Conservation (phyloP, 345 rosid genomes). For the Brassica incana region DNA sequence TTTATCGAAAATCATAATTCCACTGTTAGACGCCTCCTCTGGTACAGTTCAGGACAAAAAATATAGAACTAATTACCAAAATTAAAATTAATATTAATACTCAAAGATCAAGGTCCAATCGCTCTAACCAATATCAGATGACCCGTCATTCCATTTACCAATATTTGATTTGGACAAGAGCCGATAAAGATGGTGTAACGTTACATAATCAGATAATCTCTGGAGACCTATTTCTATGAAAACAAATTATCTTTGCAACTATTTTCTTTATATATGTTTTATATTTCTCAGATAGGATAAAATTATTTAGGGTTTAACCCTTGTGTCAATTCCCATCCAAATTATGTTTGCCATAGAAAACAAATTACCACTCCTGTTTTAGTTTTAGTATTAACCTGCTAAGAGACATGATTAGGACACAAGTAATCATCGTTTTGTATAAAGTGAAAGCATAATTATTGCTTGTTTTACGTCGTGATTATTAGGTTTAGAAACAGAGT, state of each 20-base stretch:
- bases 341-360: not conserved
- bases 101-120: constrained; percentile 26
- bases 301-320: not conserved
- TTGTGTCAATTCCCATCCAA: not conserved
- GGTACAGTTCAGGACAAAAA: not conserved
- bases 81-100: not conserved
- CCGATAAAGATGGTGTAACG: not conserved
- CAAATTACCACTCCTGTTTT: not conserved
- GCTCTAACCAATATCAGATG: constrained; percentile 24
- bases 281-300: not conserved
- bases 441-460: not conserved
- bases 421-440: not conserved
- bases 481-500: not conserved
- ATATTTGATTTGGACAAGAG: constrained; percentile 36
- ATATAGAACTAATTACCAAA: not conserved
- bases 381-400: not conserved
- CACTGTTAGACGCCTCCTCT: constrained; percentile 10
- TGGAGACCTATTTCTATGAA: constrained; percentile 20
- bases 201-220: not conserved
- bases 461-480: not conserved
- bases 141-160: constrained; percentile 34
- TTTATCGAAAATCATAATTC: constrained; percentile 7
- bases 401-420: constrained; percentile 1
- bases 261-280: not conserved
- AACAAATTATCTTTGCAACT: not conserved